Evolutionary conservation across 176 grass and related monocot genomes (phyloP), one percentile per base, ranked within the genome.

Genomic region (Oryza nivara): DNA sequence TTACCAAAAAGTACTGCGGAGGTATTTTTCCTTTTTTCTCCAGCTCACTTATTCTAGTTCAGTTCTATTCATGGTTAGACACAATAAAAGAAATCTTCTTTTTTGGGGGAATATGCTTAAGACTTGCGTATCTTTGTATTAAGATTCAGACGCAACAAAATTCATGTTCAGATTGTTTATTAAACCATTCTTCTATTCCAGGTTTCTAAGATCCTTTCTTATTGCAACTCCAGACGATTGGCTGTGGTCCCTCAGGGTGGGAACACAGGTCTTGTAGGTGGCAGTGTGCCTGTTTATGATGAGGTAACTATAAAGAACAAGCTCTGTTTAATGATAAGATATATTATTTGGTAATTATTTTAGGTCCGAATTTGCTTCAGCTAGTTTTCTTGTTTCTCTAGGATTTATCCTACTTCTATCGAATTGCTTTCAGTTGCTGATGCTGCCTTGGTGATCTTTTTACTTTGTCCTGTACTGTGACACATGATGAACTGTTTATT

Each of bases 261-360:
- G 52, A 97, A 97, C 32, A 97, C 95, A 89, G 95, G 95, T 82
- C 92, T 97, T 76, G 95, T 97, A 85, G 95, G 95, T 75, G 95
- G 92, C 45, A 95, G 95, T 71, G 95, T 97, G 65, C 95, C 95
- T 84, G 95, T 97, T 86, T 91, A 89, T 61, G 92, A 97, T 80
- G 95, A 97, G 95, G 92, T 97, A 87, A 85, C 43, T 17, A 22
- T 72, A 15, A 23, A 61, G 8, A 38, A 70, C 80, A 23, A 61
- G 8, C 46, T 75, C 80, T 38, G 41, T 79, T 19, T 64, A 61
- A 63, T 74, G 65, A 69, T 63, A 34, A 77, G 45, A 65, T 12
- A 19, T 48, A 49, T 65, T 63, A 1, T 61, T 46, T 43, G 32
- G 61, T 54, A 73, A 11, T 61, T 65, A 78, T 77, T 28, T 69